Evolutionary conservation across 345 rosid species (phyloP), one percentile per base, ranked within the genome.

Genomic region (Nephelium lappaceum): DNA sequence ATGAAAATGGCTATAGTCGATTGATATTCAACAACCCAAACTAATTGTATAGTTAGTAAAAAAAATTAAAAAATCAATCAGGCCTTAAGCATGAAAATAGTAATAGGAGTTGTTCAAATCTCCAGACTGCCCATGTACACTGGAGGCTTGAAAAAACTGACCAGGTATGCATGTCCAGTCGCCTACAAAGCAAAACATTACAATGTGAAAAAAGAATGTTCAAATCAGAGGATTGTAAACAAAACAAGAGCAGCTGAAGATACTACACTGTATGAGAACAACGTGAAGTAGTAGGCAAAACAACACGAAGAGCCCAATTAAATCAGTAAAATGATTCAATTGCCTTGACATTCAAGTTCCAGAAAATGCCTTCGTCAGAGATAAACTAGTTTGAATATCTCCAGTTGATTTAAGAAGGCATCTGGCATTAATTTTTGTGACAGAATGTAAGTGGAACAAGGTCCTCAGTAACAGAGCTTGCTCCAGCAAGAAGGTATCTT

Each of bases 401-500:
- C 55, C 68, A 14, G 24, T 73, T 24, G 41, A 73, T 15, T 42
- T 45, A 58, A 73, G 66, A 71, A 49, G 27, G 63, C 74, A 51
- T 71, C 27, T 19, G 47, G 57, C 11, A 12, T 69, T 42, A 43
- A 42, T 6, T 8, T 16, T 14, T 21, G 62, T 3, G 31, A 71
- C 67, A 63, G 24, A 25, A 10, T 31, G 3, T 18, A 7, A n/a
- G 67, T 12, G 27, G 39, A 23, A 23, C 21, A 58, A 39, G 38
- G 24, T 55, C 49, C 65, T 72, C 11, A 21, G 38, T 24, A 6
- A 27, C 24, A 58, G 12, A 58, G 39, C 45, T 53, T 53, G 45
- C 45, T 57, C 64, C 61, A 9, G 8, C 27, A 27, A 27, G 43
- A 53, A 51, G 23, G 63, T 16, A 71, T 51, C 74, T 49, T 71